Conservation (phyloP, 495 filamentous ascomycete species). For the Penicillium canescens region DNA sequence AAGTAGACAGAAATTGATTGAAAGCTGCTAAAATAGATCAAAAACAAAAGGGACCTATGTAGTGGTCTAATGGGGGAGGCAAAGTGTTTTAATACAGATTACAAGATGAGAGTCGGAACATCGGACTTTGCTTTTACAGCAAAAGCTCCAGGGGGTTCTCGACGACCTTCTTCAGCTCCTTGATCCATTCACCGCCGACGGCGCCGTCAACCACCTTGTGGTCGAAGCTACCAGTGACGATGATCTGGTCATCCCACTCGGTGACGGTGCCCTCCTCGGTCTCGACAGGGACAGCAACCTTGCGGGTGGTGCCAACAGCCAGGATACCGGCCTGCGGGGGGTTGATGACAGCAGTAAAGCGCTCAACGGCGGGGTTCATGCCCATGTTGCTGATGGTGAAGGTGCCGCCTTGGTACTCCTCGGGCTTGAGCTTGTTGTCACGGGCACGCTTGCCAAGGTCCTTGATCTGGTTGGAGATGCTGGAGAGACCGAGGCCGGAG, state of each 20-base stretch:
- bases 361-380: constrained; percentile 95
- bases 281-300: constrained; percentile 88
- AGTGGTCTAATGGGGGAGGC: constrained; percentile 27
- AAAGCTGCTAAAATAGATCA: constrained; percentile 38
- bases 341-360: constrained; percentile 99
- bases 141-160: constrained; percentile 96
- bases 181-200: constrained; percentile 95
- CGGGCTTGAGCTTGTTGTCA: constrained; percentile 98
- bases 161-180: constrained; percentile 93
- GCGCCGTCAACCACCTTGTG: constrained; percentile 94
- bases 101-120: constrained; percentile 16
- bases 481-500: constrained; percentile 76
- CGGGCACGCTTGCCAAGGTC: constrained; percentile 93
- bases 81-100: constrained; percentile 49
- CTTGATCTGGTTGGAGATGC: constrained; percentile 87
- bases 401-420: constrained; percentile 98
- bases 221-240: constrained; percentile 93
- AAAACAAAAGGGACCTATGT: constrained; percentile 33
- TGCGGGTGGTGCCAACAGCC: constrained; percentile 90
- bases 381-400: constrained; percentile 99
- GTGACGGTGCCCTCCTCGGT: constrained; percentile 77
- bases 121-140: constrained; percentile 55
- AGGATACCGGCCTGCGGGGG: constrained; percentile 96
- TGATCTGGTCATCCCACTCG: constrained; percentile 97
- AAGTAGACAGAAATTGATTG: constrained; percentile 13